Percentiles rank a stretch among this genome's conserved stretches.
These are phyloP conservation scores for Tulasnella sp. DNA, from an alignment of 768 basidiomycete species.

Conservation along the genomic window DNA sequence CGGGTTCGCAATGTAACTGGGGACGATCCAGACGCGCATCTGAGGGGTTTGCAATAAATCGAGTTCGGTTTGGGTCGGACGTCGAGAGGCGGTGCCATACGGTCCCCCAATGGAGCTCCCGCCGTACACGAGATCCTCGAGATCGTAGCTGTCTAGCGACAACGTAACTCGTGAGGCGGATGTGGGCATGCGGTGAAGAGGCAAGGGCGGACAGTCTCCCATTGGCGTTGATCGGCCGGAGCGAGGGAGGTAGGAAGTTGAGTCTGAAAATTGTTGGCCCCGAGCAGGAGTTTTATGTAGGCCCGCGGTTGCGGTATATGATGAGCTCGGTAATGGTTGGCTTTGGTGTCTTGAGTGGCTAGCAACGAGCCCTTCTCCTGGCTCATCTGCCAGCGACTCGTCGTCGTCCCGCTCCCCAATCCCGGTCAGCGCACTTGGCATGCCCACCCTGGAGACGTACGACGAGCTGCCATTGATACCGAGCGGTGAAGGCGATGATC, in stretches of 20 bases:
- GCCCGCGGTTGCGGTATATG: neutral
- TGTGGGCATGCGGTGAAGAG: neutral
- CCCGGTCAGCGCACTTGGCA: neutral
- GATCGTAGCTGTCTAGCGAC: slow-evolving; percentile 5
- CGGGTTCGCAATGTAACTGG: slow-evolving; percentile 57
- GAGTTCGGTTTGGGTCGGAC: slow-evolving; percentile 6
- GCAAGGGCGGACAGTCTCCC: neutral
- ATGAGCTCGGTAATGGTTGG: slow-evolving; percentile 1
- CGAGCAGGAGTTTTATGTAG: neutral
- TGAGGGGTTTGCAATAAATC: slow-evolving; percentile 24
- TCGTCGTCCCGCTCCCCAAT: slow-evolving; percentile 2
- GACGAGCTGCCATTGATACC: neutral
- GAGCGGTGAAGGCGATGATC: neutral
- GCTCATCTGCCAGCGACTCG: too few species aligned
- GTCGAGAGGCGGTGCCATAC: slow-evolving; percentile 26
- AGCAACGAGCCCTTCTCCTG: too few species aligned
- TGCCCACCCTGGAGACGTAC: neutral
- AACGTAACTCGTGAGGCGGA: neutral
- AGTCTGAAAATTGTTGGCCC: neutral
- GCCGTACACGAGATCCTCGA: slow-evolving; percentile 19
- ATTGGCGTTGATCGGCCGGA: too few species aligned
- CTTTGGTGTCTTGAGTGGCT: slow-evolving; percentile 4
- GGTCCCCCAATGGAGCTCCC: slow-evolving; percentile 30
- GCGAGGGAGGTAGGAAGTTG: neutral
- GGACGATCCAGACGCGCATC: slow-evolving; percentile 70